These are phyloP conservation scores for Skeletonema costatum DNA, from an alignment of 108 stramenopile species.

Conservation along the genomic window DNA sequence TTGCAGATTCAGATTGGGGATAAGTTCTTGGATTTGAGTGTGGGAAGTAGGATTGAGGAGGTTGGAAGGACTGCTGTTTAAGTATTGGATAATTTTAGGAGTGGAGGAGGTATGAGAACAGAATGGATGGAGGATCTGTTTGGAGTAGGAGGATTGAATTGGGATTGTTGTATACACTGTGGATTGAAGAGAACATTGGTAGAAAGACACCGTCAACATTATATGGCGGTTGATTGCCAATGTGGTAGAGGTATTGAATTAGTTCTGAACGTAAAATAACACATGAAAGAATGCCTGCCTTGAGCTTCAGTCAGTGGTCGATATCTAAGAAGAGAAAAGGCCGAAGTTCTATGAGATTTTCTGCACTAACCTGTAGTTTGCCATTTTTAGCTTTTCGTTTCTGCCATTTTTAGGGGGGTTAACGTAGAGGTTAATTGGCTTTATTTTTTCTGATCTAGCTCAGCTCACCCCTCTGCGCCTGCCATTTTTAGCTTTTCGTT, in stretches of 20 bases:
- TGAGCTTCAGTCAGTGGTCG: too few species aligned
- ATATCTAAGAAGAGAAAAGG: too few species aligned
- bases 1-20: constrained; percentile 97
- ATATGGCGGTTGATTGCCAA: neutral
- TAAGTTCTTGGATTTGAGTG: constrained; percentile 96
- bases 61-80: constrained; percentile 75
- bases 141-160: neutral
- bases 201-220: neutral
- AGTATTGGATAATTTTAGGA: neutral
- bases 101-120: neutral
- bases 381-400: too few species aligned
- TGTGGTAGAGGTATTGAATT: neutral
- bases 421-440: too few species aligned
- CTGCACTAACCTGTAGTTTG: too few species aligned
- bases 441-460: too few species aligned
- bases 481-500: too few species aligned
- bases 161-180: neutral
- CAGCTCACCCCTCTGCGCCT: too few species aligned
- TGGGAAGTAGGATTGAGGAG: constrained; percentile 89
- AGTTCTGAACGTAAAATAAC: neutral
- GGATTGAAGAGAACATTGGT: neutral
- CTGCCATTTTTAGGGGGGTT: too few species aligned
- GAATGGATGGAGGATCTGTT: neutral
- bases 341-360: too few species aligned
- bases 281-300: neutral